A percentile compares a stretch with the other conserved stretches of the same genome.
Conservation (phyloP, 768 basidiomycete genomes). For the Hydnum rufescens region DNA sequence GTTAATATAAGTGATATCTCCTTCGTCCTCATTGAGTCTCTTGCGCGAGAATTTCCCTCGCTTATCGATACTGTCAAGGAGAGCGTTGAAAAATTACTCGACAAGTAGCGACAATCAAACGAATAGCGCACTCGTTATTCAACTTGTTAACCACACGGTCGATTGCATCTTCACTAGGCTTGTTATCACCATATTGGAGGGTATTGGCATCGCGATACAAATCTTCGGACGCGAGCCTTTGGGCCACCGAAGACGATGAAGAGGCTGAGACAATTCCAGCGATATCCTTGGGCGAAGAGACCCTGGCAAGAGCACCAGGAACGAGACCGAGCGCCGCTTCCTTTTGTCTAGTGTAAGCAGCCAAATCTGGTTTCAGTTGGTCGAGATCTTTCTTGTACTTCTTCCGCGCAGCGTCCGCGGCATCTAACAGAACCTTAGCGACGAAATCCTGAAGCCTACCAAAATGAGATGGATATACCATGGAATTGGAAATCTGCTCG, state of each 20-base stretch:
- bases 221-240: constrained; percentile 28
- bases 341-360: constrained; percentile 75
- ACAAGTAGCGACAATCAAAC: background rate
- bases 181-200: constrained; percentile 83
- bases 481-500: constrained; percentile 83
- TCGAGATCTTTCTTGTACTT: constrained; percentile 88
- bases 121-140: constrained; percentile 75
- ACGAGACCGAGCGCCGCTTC: constrained; percentile 60
- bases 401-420: constrained; percentile 70
- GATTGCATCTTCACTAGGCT: constrained; percentile 87
- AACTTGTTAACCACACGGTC: constrained; percentile 82
- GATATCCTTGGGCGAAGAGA: constrained; percentile 21
- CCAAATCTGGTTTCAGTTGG: constrained; percentile 70
- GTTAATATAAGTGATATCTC: constrained; percentile 98
- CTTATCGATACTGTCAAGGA: constrained; percentile 52
- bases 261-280: background rate
- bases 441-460: background rate
- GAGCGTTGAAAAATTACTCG: background rate
- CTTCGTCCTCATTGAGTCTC: constrained; percentile 75
- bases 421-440: constrained; percentile 32
- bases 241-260: constrained; percentile 8
- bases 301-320: constrained; percentile 39
- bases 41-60: constrained; percentile 81
- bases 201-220: constrained; percentile 89
- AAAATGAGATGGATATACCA: constrained; percentile 29